Conservation (phyloP, 768 basidiomycete species). For the Lactifluus rugatus region DNA sequence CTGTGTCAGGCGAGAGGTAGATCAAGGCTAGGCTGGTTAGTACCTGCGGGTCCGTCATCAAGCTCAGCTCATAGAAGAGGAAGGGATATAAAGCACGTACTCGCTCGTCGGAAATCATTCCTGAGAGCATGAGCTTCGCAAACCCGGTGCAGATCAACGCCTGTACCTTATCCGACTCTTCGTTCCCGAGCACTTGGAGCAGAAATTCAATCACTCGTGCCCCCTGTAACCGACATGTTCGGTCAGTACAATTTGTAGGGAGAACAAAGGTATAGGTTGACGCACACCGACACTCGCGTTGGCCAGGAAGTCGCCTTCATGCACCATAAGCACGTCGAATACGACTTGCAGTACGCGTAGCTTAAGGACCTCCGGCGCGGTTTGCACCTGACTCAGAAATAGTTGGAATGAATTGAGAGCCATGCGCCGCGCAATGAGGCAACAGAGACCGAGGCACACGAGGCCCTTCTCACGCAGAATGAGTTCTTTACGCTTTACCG, state of each 20-base stretch:
- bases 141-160: slow-evolving; percentile 70
- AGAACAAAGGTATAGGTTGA: neutral
- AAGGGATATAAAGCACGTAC: slow-evolving; percentile 32
- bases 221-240: slow-evolving; percentile 25
- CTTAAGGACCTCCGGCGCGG: slow-evolving; percentile 55
- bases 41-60: slow-evolving; percentile 28
- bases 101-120: slow-evolving; percentile 61
- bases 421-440: slow-evolving; percentile 74
- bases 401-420: slow-evolving; percentile 62
- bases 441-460: slow-evolving; percentile 72
- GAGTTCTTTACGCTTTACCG: slow-evolving; percentile 81
- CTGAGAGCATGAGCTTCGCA: slow-evolving; percentile 75
- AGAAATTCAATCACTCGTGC: slow-evolving; percentile 62
- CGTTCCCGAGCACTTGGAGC: slow-evolving; percentile 38
- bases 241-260: neutral
- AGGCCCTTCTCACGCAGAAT: slow-evolving; percentile 73
- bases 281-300: slow-evolving; percentile 27
- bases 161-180: slow-evolving; percentile 55
- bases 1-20: slow-evolving; percentile 76
- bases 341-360: slow-evolving; percentile 65
- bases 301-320: slow-evolving; percentile 57
- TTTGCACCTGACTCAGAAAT: slow-evolving; percentile 66
- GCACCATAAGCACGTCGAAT: slow-evolving; percentile 82
- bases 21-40: slow-evolving; percentile 41
- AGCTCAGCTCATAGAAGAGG: neutral